A percentile compares a stretch with the other conserved stretches of the same genome.
Evolutionary conservation across 192 early-diverging fungal species (phyloP).

Genomic region (Umbelopsis vinacea): DNA sequence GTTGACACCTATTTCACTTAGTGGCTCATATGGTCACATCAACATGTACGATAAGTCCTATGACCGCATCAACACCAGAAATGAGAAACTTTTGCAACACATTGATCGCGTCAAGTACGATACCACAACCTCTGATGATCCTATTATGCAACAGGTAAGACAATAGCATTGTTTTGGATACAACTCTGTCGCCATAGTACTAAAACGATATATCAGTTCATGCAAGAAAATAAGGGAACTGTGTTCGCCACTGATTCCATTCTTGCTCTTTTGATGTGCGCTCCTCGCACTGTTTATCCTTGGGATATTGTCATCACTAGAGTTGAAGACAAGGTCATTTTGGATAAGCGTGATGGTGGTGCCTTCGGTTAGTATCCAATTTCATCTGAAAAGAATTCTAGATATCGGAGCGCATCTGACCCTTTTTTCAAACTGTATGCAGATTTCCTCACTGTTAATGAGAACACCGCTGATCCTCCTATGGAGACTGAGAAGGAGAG

Average conservation of each 20-base stretch:
- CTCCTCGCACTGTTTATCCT: conserved; percentile 87
- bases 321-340: conserved; percentile 77
- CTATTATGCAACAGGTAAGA: conserved; percentile 64
- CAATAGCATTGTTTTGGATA: conserved; percentile 21
- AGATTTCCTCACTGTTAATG: conserved; percentile 93
- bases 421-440: conserved; percentile 20
- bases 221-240: conserved; percentile 49
- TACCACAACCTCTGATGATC: conserved; percentile 86
- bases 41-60: conserved; percentile 80
- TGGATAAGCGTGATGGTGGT: conserved; percentile 92
- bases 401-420: background rate
- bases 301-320: conserved; percentile 96
- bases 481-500: conserved; percentile 89
- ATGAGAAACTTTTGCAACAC: conserved; percentile 73
- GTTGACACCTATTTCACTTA: conserved; percentile 30
- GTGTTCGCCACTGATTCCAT: conserved; percentile 94
- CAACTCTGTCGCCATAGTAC: conserved; percentile 7
- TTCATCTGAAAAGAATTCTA: background rate
- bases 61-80: conserved; percentile 84
- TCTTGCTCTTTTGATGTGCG: conserved; percentile 90
- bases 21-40: conserved; percentile 74
- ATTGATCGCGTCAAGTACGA: conserved; percentile 73
- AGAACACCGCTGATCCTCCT: conserved; percentile 92
- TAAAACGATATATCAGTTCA: conserved; percentile 41
- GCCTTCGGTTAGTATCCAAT: conserved; percentile 52